These are phyloP conservation scores for Lentinus polychrous DNA, from an alignment of 1,284 basidiomycete species.

Conservation along the genomic window DNA sequence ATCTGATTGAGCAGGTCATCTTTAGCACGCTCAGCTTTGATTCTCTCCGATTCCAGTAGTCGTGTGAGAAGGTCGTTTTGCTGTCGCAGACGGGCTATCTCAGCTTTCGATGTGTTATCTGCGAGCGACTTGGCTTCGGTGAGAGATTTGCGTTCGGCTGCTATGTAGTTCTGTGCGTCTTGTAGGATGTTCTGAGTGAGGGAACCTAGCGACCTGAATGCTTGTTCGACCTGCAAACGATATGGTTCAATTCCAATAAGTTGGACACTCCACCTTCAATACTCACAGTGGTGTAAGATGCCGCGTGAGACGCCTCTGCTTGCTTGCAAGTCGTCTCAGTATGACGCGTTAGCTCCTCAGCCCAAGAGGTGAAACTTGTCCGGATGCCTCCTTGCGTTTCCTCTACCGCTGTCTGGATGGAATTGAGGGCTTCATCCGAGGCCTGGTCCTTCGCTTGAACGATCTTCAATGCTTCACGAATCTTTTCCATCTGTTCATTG, in stretches of 20 bases:
- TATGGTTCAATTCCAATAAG: slow-evolving; percentile 5
- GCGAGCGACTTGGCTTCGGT: slow-evolving; percentile 45
- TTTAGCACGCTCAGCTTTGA: slow-evolving; percentile 58
- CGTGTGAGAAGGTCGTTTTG: slow-evolving; percentile 68
- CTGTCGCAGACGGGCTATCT: slow-evolving; percentile 59
- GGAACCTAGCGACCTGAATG: slow-evolving; percentile 41
- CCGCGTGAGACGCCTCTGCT: slow-evolving; percentile 34
- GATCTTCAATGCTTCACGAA: slow-evolving; percentile 51
- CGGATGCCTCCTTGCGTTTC: slow-evolving; percentile 49
- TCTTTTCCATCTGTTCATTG: slow-evolving; percentile 49
- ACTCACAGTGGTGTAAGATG: slow-evolving; percentile 39
- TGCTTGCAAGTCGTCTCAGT: slow-evolving; percentile 42
- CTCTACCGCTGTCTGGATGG: slow-evolving; percentile 41
- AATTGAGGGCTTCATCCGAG: slow-evolving; percentile 46
- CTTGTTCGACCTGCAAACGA: slow-evolving; percentile 43
- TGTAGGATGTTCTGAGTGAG: slow-evolving; percentile 56
- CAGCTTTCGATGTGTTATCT: slow-evolving; percentile 45
- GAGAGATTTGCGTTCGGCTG: slow-evolving; percentile 46
- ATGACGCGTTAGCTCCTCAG: slow-evolving; percentile 39
- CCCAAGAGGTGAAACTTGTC: slow-evolving; percentile 48
- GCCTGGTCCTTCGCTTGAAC: slow-evolving; percentile 50
- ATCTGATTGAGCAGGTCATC: slow-evolving; percentile 70
- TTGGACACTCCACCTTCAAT: neutral
- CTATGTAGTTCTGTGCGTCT: slow-evolving; percentile 52
- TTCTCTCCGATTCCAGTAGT: slow-evolving; percentile 62